Evolutionary conservation across 768 basidiomycete genomes (phyloP).

Genomic region (Rhodotorula babjevae): DNA sequence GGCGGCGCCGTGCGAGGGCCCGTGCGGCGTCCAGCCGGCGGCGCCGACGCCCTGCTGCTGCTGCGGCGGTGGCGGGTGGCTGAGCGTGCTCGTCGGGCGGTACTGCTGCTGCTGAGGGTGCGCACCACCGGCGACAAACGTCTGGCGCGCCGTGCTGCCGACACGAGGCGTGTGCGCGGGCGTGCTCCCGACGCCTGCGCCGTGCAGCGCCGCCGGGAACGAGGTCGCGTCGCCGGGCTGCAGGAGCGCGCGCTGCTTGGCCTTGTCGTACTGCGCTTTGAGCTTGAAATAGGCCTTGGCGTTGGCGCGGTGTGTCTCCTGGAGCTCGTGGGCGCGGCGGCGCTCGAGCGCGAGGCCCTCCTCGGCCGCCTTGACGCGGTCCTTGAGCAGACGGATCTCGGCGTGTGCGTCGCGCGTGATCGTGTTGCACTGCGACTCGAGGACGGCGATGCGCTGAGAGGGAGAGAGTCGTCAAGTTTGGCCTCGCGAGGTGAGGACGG

Average conservation of each 20-base stretch:
- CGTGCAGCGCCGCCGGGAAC: background rate
- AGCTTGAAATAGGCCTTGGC: constrained; percentile 44
- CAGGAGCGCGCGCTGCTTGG: constrained; percentile 30
- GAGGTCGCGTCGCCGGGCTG: background rate
- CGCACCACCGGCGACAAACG: background rate
- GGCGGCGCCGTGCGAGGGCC: background rate
- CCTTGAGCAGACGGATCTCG: constrained; percentile 15
- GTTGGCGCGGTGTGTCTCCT: constrained; percentile 40
- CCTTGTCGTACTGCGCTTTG: constrained; percentile 40
- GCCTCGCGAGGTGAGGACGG: too few relatives aligned
- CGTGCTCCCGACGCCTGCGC: background rate
- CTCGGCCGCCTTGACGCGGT: constrained; percentile 4
- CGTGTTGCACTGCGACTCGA: constrained; percentile 35
- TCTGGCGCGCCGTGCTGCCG: background rate
- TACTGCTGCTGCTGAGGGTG: background rate
- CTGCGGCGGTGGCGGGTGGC: background rate
- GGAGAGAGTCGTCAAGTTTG: background rate
- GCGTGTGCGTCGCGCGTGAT: constrained; percentile 29
- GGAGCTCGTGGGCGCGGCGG: constrained; percentile 38
- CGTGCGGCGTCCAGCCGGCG: background rate
- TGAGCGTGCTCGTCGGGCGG: background rate
- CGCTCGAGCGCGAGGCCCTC: constrained; percentile 38
- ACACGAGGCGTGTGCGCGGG: background rate
- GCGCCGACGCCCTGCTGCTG: background rate
- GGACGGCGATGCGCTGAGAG: constrained; percentile 14